Conservation (phyloP, 2,329 filamentous ascomycete species). For the Didymella exigua region DNA sequence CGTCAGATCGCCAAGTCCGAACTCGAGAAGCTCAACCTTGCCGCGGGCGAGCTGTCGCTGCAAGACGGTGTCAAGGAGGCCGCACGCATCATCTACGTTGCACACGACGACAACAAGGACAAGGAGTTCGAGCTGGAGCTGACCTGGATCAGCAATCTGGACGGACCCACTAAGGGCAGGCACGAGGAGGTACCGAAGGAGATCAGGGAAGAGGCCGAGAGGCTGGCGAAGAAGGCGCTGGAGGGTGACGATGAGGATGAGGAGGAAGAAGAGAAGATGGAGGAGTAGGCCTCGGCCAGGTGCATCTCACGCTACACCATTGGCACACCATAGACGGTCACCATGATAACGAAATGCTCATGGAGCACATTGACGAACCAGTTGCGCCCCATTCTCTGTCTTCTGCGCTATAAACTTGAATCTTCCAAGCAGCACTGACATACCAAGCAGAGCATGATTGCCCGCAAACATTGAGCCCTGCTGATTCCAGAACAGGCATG, state of each 20-base stretch:
- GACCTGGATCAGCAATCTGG: constrained; percentile 89
- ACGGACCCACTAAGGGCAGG: constrained; percentile 88
- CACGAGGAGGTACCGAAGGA: constrained; percentile 94
- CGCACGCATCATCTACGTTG: constrained; percentile 94
- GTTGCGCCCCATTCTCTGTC: constrained; percentile 2
- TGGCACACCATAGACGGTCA: constrained; percentile 36
- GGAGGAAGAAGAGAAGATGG: constrained; percentile 88
- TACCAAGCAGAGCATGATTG: background rate
- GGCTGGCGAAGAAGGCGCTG: constrained; percentile 85
- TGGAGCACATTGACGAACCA: constrained; percentile 23
- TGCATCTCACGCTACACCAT: constrained; percentile 24
- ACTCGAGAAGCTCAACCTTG: constrained; percentile 94
- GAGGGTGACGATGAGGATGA: constrained; percentile 85
- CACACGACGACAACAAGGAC: constrained; percentile 98
- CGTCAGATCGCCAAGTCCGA: constrained; percentile 97
- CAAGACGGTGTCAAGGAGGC: constrained; percentile 94
- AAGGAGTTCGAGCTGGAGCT: constrained; percentile 99
- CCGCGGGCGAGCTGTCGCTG: constrained; percentile 75
- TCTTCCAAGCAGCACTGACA: background rate
- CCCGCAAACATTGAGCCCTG: background rate
- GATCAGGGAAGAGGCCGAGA: constrained; percentile 88
- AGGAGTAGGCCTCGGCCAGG: constrained; percentile 65
- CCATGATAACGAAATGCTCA: constrained; percentile 35
- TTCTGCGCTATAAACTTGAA: background rate
- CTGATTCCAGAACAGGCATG: background rate